Percentiles rank a stretch among this genome's conserved stretches.
These are phyloP conservation scores for Byssothecium circinans DNA, from an alignment of 2,329 filamentous ascomycete species.

Conservation along the genomic window DNA sequence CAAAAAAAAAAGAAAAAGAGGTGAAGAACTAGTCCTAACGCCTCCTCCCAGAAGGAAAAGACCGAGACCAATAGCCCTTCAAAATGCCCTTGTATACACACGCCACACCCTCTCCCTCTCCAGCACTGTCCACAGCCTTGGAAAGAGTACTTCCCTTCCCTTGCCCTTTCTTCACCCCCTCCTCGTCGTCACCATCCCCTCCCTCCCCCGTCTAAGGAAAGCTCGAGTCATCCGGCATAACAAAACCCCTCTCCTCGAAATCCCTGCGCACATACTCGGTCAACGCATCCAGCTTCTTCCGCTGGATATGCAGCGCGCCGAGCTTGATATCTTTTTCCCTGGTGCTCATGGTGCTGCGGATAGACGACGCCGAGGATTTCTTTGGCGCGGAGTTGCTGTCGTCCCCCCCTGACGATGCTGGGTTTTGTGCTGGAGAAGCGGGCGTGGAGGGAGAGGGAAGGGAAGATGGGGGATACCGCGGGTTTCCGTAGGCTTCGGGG, in stretches of 20 bases:
- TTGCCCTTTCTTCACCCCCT: too few relatives aligned
- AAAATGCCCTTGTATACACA: too few relatives aligned
- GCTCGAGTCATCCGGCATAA: constrained; percentile 50
- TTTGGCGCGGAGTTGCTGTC: constrained; percentile 9
- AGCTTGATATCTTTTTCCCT: constrained; percentile 40
- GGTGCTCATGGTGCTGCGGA: constrained; percentile 42
- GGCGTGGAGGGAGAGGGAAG: constrained; percentile 2
- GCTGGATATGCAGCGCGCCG: constrained; percentile 51
- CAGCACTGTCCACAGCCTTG: too few relatives aligned
- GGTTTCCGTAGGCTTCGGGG: constrained; percentile 46
- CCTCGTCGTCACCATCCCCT: neutral
- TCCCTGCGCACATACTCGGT: constrained; percentile 48
- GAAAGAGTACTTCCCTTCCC: too few relatives aligned
- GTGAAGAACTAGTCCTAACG: too few relatives aligned
- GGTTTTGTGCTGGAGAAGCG: constrained; percentile 10
- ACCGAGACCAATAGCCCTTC: too few relatives aligned
- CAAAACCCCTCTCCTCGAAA: constrained; percentile 50
- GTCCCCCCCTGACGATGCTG: neutral
- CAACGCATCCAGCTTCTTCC: constrained; percentile 52
- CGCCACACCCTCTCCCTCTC: too few relatives aligned
- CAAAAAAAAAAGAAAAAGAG: neutral
- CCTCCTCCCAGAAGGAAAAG: too few relatives aligned
- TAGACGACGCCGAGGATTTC: constrained; percentile 33
- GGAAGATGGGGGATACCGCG: constrained; percentile 37
- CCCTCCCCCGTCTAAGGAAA: constrained; percentile 26